Conservation (phyloP, 768 basidiomycete genomes). For the Hysterangium stoloniferum region DNA sequence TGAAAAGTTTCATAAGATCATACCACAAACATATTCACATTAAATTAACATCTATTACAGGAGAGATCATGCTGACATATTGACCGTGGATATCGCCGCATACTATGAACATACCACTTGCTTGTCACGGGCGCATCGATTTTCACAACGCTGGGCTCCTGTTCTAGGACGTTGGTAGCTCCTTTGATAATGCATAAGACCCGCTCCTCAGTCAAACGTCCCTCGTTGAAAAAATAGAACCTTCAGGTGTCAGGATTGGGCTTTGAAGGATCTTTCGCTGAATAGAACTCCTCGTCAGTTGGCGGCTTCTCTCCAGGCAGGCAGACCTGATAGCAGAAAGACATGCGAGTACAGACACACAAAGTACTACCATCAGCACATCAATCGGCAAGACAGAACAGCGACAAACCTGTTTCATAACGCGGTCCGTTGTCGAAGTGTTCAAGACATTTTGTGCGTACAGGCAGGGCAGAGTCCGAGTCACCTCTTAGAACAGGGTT, state of each 20-base stretch:
- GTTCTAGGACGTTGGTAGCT: slow-evolving; percentile 55
- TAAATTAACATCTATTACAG: too few relatives aligned
- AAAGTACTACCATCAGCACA: not conserved
- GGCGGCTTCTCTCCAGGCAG: not conserved
- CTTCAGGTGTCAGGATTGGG: too few relatives aligned
- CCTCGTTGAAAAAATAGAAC: slow-evolving; percentile 98
- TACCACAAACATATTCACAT: slow-evolving; percentile 23
- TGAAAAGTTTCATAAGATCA: slow-evolving; percentile 43
- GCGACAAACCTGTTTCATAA: not conserved
- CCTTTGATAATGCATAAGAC: slow-evolving; percentile 73
- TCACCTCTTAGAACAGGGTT: too few relatives aligned
- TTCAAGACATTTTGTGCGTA: too few relatives aligned
- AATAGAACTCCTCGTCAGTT: not conserved
- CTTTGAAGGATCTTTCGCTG: slow-evolving; percentile 28
- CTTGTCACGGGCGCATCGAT: slow-evolving; percentile 88
- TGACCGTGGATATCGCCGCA: slow-evolving; percentile 43
- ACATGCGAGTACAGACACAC: not conserved
- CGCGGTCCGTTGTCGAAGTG: not conserved
- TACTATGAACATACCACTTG: slow-evolving; percentile 42
- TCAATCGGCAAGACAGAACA: not conserved
- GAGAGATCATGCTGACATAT: slow-evolving; percentile 28
- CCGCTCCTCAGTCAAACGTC: too few relatives aligned
- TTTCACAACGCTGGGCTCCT: slow-evolving; percentile 79
- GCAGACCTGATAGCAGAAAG: not conserved
- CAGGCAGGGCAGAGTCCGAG: too few relatives aligned